phyloP scores from a whole-genome alignment of 768 basidiomycete species.

The Pulveroboletus sp. region DNA sequence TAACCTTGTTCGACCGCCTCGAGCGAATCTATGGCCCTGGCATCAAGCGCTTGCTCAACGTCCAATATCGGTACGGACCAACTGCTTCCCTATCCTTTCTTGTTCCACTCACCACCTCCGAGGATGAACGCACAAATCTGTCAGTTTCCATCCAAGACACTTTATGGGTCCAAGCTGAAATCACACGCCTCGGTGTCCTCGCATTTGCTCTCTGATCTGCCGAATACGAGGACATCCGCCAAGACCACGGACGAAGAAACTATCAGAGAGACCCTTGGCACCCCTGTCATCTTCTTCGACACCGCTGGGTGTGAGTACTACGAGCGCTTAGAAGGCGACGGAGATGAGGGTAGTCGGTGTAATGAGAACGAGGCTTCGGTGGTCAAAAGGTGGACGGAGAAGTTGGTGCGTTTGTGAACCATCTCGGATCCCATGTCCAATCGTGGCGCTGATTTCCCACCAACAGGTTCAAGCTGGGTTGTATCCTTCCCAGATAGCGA shows the following conservation, averaged over 20 bases:
- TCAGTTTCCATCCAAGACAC: constrained; percentile 74
- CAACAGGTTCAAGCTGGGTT: constrained; percentile 57
- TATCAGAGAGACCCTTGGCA: constrained; percentile 64
- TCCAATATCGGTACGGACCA: constrained; percentile 75
- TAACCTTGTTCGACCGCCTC: constrained; percentile 88
- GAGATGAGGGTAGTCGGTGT: constrained; percentile 85
- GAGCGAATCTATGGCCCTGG: constrained; percentile 80
- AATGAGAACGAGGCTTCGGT: constrained; percentile 95
- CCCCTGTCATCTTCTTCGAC: constrained; percentile 88
- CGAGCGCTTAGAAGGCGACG: constrained; percentile 71
- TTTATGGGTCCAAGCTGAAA: constrained; percentile 68
- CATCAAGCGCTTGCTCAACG: constrained; percentile 82
- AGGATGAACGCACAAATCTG: constrained; percentile 91
- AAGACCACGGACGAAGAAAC: constrained; percentile 54
- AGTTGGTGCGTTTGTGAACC: constrained; percentile 48
- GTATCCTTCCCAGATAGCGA: constrained; percentile 66
- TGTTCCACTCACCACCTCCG: not conserved
- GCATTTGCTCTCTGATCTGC: constrained; percentile 69
- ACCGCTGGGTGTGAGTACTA: constrained; percentile 93
- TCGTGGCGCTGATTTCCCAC: not conserved
- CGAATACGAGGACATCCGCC: constrained; percentile 40
- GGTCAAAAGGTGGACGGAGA: constrained; percentile 78
- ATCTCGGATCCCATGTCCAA: too few species aligned
- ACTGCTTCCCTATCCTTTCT: not conserved
- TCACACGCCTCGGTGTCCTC: constrained; percentile 68